phyloP scores from a whole-genome alignment of 2,329 filamentous ascomycete species.

The Teratosphaeria viscida region DNA sequence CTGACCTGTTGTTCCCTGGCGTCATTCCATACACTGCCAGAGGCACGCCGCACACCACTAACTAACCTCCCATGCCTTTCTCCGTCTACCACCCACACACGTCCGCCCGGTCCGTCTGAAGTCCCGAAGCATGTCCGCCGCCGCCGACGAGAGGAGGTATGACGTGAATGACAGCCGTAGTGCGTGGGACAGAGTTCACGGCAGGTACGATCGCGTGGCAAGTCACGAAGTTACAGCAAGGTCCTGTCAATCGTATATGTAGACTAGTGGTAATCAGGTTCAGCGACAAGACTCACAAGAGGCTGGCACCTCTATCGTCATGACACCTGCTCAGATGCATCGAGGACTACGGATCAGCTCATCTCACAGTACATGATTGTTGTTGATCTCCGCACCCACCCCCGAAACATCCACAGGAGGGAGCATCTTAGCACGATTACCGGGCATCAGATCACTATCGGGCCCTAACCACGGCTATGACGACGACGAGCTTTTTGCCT shows the following conservation, averaged over 20 bases:
- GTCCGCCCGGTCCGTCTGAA: background rate
- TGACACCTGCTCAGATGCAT: background rate
- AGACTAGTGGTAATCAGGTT: background rate
- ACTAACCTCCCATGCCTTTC: background rate
- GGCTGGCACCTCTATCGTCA: background rate
- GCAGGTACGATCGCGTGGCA: background rate
- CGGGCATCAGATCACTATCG: background rate
- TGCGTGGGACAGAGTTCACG: background rate
- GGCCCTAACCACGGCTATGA: background rate
- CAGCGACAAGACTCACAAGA: background rate
- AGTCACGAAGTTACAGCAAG: too few species aligned
- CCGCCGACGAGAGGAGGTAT: background rate
- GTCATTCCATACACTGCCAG: background rate
- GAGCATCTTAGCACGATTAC: background rate
- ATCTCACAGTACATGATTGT: too few species aligned
- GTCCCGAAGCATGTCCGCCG: background rate
- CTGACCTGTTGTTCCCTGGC: background rate
- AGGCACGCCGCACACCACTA: background rate
- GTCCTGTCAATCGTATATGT: background rate
- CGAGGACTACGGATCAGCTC: too few species aligned
- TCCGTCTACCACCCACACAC: background rate
- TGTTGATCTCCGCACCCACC: background rate
- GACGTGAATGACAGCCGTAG: background rate
- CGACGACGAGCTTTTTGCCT: background rate
- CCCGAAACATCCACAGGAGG: background rate